These are phyloP conservation scores for Paraphysoderma sedebokerense DNA, from an alignment of 371 early-diverging fungal genomes.

Conservation along the genomic window DNA sequence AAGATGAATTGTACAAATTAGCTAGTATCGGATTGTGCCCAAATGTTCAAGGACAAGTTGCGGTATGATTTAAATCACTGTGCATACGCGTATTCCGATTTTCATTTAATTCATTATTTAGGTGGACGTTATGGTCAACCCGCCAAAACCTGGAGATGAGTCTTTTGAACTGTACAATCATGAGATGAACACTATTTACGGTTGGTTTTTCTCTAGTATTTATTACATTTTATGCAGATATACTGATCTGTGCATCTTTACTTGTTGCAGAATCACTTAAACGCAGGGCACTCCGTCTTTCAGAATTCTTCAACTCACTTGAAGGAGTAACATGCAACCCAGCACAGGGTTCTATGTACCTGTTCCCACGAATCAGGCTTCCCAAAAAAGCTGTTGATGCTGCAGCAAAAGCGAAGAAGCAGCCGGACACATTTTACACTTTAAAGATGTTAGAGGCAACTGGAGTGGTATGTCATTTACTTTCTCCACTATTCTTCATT, in stretches of 20 bases:
- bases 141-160: constrained; percentile 60
- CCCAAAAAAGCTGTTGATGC: constrained; percentile 57
- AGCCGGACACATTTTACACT: constrained; percentile 74
- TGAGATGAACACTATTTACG: constrained; percentile 57
- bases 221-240: too few species aligned
- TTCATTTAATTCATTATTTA: constrained; percentile 45
- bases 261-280: constrained; percentile 37
- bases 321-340: constrained; percentile 74
- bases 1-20: constrained; percentile 79
- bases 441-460: constrained; percentile 80
- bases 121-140: constrained; percentile 88
- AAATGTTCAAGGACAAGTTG: constrained; percentile 32
- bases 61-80: constrained; percentile 8
- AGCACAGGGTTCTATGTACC: constrained; percentile 91
- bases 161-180: constrained; percentile 54
- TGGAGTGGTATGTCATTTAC: constrained; percentile 52
- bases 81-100: background rate
- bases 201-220: constrained; percentile 4
- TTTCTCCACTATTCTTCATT: constrained; percentile 7
- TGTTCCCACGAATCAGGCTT: constrained; percentile 69
- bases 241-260: too few species aligned
- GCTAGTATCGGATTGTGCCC: constrained; percentile 85
- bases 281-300: constrained; percentile 58
- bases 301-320: constrained; percentile 55
- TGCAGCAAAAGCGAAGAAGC: constrained; percentile 39